These are phyloP conservation scores for Hanseniaspora mollemarum DNA, from an alignment of 805 yeast species.

Conservation along the genomic window DNA sequence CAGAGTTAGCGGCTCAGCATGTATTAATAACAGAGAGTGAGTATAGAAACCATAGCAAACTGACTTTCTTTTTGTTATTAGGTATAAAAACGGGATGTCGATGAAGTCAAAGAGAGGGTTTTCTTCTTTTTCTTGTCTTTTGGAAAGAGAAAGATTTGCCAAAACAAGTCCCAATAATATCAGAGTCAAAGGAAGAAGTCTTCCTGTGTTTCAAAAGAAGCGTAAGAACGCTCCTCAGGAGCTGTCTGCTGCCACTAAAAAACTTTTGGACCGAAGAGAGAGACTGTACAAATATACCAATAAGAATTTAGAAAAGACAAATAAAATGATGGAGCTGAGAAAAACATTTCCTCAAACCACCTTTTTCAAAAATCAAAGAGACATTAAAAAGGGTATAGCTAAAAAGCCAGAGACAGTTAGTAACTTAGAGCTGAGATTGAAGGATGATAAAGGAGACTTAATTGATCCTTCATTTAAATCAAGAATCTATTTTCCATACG, in stretches of 20 bases:
- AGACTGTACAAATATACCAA: conserved; percentile 30
- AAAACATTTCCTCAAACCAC: conserved; percentile 29
- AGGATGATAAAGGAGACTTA: not conserved
- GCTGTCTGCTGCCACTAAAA: not conserved
- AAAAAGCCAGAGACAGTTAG: not conserved
- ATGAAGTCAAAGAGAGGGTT: not conserved
- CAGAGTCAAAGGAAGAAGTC: not conserved
- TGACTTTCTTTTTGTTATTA: too few species aligned
- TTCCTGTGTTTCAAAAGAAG: not conserved
- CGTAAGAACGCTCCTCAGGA: not conserved
- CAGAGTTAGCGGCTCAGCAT: too few species aligned
- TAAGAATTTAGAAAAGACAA: conserved; percentile 42
- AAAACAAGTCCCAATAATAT: not conserved
- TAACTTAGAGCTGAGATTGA: not conserved
- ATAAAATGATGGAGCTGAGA: conserved; percentile 35
- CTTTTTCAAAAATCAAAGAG: conserved; percentile 20
- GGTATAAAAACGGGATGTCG: too few species aligned
- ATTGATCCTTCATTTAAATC: not conserved
- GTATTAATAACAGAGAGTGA: too few species aligned
- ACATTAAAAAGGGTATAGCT: not conserved
- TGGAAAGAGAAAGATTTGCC: not conserved
- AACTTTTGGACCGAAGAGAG: conserved; percentile 15
- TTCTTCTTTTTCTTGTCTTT: not conserved
- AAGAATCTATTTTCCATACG: conserved; percentile 30
- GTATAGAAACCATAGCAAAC: too few species aligned